Evolutionary conservation across 2,329 filamentous ascomycete genomes (phyloP), one percentile per base, ranked within the genome.

Genomic region (Elsinoe arachidis): DNA sequence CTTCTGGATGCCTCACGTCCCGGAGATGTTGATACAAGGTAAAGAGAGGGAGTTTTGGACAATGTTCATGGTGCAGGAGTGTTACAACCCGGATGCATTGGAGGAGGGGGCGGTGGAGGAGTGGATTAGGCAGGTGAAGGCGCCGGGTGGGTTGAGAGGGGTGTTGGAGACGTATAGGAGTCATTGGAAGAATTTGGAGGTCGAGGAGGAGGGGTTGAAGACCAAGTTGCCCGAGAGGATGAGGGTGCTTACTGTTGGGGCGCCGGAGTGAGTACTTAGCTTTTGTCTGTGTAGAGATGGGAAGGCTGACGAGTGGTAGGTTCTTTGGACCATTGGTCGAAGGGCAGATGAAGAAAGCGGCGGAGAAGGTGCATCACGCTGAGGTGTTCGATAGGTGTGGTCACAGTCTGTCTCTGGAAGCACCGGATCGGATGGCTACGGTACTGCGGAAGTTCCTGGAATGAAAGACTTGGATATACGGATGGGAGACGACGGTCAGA

Each of bases 51-150:
- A 72, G 58, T 72, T 73, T 38, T 73, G 70, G 70, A 68, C 69
- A 56, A 67, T 67, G 62, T 73, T 72, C 60, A 72, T 72, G 63
- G 71, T 70, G 58, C 68, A 69, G 38, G 70, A 73, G 61, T 72
- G 70, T 60, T 72, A 71, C 58, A 71, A 72, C 55, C 70, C 70
- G 5, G 67, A 66, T 46, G 61, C 65, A 3, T 67, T 73, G 33
- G 68, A 70, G 53, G 67, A 65, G 1, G 63, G 63, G 47, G 69
- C 65, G 3, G 52, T 69, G 34, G 62, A 69, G 55, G 66, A 71
- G 59, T 67, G 68, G 68, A 63, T 68, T 37, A 66, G 65, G 56
- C 67, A 64, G 51, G 66, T 65, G 34, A 67, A 65, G 60, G 65
- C 67, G 33, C 67, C 67, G 1, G 67, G 68, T 6, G 64, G 65